Conservation (phyloP, 176 grass and related monocot genomes). For the Carex cristatella region DNA sequence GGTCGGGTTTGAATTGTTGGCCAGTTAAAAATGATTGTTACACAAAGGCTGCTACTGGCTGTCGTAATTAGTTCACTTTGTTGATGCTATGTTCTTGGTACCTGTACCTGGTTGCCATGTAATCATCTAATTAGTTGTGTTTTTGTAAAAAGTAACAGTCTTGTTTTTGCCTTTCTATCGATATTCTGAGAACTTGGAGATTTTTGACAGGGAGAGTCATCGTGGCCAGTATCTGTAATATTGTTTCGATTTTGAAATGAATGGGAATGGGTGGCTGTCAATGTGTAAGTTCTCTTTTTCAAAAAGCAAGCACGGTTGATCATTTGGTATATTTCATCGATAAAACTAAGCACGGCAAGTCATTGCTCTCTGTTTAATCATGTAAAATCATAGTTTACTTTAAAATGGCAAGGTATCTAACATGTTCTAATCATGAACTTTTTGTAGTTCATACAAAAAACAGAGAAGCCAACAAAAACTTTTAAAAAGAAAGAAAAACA, state of each 20-base stretch:
- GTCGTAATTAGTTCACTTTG: neutral
- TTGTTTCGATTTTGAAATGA: neutral
- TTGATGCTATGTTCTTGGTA: constrained; percentile 5
- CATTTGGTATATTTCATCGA: too few relatives aligned
- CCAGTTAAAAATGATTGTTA: neutral
- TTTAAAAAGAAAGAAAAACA: neutral
- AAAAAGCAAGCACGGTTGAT: neutral
- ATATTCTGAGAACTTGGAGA: neutral
- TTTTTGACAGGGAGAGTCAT: neutral
- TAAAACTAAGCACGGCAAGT: neutral
- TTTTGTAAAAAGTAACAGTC: neutral
- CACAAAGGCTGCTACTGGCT: neutral
- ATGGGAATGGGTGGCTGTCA: neutral
- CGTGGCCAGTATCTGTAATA: neutral
- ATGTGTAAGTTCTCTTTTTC: neutral
- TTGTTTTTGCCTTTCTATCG: neutral
- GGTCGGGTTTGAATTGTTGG: neutral
- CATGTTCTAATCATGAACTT: neutral
- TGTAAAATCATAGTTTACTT: neutral
- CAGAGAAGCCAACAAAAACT: neutral
- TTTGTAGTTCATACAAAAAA: neutral
- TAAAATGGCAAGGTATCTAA: neutral
- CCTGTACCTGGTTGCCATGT: neutral
- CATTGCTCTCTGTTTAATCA: neutral
- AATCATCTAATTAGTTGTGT: neutral